Conservation (phyloP, 768 basidiomycete genomes). For the Collybia sp. region DNA sequence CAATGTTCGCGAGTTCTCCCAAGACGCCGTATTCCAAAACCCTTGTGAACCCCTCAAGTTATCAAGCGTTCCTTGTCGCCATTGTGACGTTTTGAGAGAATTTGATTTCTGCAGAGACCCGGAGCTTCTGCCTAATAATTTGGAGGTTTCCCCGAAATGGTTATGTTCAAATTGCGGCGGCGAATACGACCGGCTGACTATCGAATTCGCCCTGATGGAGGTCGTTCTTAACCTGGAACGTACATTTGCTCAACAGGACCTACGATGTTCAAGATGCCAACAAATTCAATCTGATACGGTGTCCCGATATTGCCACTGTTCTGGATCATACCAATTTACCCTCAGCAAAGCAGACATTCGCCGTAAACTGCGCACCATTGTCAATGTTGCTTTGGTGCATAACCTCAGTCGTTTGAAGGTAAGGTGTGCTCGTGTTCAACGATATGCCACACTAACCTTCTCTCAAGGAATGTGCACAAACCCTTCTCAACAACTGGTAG, state of each 20-base stretch:
- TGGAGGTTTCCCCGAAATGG: constrained; percentile 56
- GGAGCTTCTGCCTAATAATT: constrained; percentile 63
- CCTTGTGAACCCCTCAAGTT: constrained; percentile 88
- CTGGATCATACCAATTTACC: constrained; percentile 75
- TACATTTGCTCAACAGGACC: constrained; percentile 82
- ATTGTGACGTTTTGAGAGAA: constrained; percentile 81
- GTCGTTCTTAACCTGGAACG: constrained; percentile 67
- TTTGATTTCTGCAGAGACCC: constrained; percentile 96
- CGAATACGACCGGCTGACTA: constrained; percentile 84
- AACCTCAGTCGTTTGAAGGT: constrained; percentile 68
- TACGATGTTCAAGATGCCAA: constrained; percentile 84
- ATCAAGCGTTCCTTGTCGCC: constrained; percentile 81
- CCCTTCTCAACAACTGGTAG: constrained; percentile 38
- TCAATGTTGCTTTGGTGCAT: constrained; percentile 78
- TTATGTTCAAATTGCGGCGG: constrained; percentile 67
- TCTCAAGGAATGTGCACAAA: constrained; percentile 42
- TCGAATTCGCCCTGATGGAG: constrained; percentile 84
- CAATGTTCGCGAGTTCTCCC: constrained; percentile 81
- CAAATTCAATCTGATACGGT: constrained; percentile 90
- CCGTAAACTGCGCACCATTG: constrained; percentile 72
- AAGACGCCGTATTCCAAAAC: constrained; percentile 83
- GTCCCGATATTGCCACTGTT: constrained; percentile 81
- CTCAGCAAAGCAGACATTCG: constrained; percentile 68
- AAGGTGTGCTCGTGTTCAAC: constrained; percentile 7
- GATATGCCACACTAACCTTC: constrained; percentile 2